phyloP scores from a whole-genome alignment of 78 protist genomes.

The Dictyostelium citrinum region DNA sequence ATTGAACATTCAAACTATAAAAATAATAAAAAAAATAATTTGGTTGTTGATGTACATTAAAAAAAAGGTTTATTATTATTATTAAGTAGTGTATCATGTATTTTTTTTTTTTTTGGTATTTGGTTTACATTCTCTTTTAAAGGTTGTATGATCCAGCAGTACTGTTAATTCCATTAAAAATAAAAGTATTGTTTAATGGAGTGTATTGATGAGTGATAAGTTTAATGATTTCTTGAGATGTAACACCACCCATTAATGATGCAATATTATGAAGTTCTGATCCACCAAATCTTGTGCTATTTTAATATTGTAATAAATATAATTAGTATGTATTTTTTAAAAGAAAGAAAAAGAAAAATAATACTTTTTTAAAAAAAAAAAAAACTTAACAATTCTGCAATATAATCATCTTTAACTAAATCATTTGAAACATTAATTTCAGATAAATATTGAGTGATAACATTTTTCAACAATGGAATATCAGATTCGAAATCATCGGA shows the following conservation, averaged over 20 bases:
- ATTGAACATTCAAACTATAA: slow-evolving; percentile 4
- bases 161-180: slow-evolving; percentile 86
- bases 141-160: slow-evolving; percentile 38
- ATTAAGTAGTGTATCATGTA: background rate
- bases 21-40: background rate
- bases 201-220: slow-evolving; percentile 85
- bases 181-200: slow-evolving; percentile 87
- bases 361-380: background rate
- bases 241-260: slow-evolving; percentile 91
- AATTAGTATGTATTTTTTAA: background rate
- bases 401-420: slow-evolving; percentile 65
- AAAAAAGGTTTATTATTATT: too few relatives aligned
- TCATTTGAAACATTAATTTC: slow-evolving; percentile 16
- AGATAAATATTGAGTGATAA: background rate
- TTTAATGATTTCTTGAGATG: slow-evolving; percentile 90
- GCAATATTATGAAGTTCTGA: slow-evolving; percentile 89
- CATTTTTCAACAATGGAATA: slow-evolving; percentile 11
- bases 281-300: slow-evolving; percentile 73
- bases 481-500: slow-evolving; percentile 73
- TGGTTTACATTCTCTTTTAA: background rate
- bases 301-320: too few relatives aligned
- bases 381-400: slow-evolving; percentile 73
- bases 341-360: background rate
- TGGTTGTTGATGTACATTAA: background rate
- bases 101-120: background rate